phyloP scores from a whole-genome alignment of 768 basidiomycete species.

The Trametes maxima region DNA sequence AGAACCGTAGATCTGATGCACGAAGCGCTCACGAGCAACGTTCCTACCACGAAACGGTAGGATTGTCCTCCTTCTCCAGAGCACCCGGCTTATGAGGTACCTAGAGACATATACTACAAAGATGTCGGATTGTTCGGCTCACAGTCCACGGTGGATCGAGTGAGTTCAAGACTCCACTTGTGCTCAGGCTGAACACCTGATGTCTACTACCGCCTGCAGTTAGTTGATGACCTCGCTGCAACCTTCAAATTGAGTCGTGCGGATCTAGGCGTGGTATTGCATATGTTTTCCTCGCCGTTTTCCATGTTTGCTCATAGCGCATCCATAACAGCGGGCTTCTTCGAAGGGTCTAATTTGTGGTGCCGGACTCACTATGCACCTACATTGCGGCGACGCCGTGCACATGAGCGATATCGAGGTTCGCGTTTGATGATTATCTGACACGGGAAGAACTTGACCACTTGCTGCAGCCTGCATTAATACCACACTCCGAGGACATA shows the following conservation, averaged over 20 bases:
- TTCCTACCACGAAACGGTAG: slow-evolving; percentile 41
- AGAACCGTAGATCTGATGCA: slow-evolving; percentile 69
- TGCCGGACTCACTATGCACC: slow-evolving; percentile 55
- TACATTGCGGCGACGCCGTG: slow-evolving; percentile 57
- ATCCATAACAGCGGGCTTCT: slow-evolving; percentile 66
- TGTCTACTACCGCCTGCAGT: slow-evolving; percentile 43
- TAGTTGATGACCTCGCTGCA: slow-evolving; percentile 89
- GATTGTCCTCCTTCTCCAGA: not conserved
- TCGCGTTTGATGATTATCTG: not conserved
- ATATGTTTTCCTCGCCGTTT: too few relatives aligned
- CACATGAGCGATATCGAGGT: slow-evolving; percentile 59
- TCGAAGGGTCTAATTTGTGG: slow-evolving; percentile 89
- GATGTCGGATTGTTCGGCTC: slow-evolving; percentile 77
- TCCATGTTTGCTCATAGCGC: not conserved
- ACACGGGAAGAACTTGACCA: not conserved
- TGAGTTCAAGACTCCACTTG: slow-evolving; percentile 28
- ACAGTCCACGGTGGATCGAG: slow-evolving; percentile 80
- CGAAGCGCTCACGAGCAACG: slow-evolving; percentile 55
- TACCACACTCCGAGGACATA: slow-evolving; percentile 79
- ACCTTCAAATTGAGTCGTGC: slow-evolving; percentile 73
- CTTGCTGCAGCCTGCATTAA: slow-evolving; percentile 61
- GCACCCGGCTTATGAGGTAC: slow-evolving; percentile 43
- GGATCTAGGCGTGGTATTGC: slow-evolving; percentile 84
- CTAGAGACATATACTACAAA: slow-evolving; percentile 90
- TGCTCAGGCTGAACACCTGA: too few relatives aligned